Percentiles rank a stretch among this genome's conserved stretches.
Evolutionary conservation across 176 grass and related monocot species (phyloP).

Genomic region (Lolium multiflorum): DNA sequence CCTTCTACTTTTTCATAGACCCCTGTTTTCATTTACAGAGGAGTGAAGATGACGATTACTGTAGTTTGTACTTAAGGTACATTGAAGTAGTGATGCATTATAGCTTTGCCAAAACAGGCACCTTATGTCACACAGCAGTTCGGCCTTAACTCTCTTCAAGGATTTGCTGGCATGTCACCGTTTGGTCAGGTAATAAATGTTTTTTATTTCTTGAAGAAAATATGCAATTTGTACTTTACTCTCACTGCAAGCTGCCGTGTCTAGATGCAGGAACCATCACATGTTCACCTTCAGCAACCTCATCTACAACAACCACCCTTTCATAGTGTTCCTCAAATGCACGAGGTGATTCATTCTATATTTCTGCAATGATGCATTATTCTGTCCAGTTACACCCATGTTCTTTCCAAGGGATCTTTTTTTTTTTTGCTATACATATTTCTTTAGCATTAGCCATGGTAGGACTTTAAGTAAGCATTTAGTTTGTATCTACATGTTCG

Average conservation of each 20-base stretch:
- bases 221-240: not conserved
- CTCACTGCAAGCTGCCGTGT: conserved; percentile 31
- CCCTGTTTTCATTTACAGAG: conserved; percentile 5
- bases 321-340: conserved; percentile 64
- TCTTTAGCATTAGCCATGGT: not conserved
- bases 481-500: not conserved
- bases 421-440: not conserved
- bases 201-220: conserved; percentile 17
- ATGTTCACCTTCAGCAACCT: conserved; percentile 53
- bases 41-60: not conserved
- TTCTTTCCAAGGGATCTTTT: not conserved
- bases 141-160: conserved; percentile 75
- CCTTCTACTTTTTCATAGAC: not conserved
- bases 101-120: conserved; percentile 55
- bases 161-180: conserved; percentile 73
- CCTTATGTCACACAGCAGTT: conserved; percentile 79
- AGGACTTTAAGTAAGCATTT: not conserved
- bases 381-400: not conserved
- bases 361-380: not conserved
- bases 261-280: conserved; percentile 75
- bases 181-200: conserved; percentile 77
- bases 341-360: conserved; percentile 60
- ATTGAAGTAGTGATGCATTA: conserved; percentile 15
- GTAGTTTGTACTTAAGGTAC: not conserved
- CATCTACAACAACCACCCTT: conserved; percentile 75